Evolutionary conservation across 1,139 yeast genomes (phyloP).

Genomic region (Tardiomyces blankii): DNA sequence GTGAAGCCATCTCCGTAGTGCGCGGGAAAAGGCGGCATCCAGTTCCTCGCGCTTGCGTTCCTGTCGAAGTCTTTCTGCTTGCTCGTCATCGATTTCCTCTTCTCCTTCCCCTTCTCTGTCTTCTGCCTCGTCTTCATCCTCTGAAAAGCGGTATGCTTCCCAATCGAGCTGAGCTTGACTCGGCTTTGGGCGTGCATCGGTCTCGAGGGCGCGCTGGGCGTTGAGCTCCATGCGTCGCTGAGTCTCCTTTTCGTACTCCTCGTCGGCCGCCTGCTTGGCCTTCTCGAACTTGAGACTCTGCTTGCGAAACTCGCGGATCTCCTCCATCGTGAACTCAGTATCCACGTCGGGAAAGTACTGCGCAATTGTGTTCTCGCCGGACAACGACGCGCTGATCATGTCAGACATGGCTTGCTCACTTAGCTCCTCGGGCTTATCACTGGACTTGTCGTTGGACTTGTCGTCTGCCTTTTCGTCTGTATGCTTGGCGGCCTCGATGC

Average conservation of each 20-base stretch:
- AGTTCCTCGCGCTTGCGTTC: slow-evolving; percentile 8
- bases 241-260: slow-evolving; percentile 12
- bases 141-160: slow-evolving; percentile 1
- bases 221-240: slow-evolving; percentile 11
- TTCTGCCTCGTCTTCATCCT: slow-evolving; percentile 1
- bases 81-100: slow-evolving; percentile 10
- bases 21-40: slow-evolving; percentile 13
- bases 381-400: slow-evolving; percentile 6
- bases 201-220: slow-evolving; percentile 8
- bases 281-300: slow-evolving; percentile 18
- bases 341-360: slow-evolving; percentile 18
- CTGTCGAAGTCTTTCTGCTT: slow-evolving; percentile 10
- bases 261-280: slow-evolving; percentile 13
- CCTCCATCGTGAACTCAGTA: slow-evolving; percentile 18
- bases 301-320: slow-evolving; percentile 23
- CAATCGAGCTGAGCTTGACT: slow-evolving; percentile 1
- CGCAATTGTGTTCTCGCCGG: slow-evolving; percentile 11
- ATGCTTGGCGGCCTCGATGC: slow-evolving; percentile 9
- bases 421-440: slow-evolving; percentile 4
- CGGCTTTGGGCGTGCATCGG: not conserved
- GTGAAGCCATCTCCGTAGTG: slow-evolving; percentile 16
- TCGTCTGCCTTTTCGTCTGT: slow-evolving; percentile 9
- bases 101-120: slow-evolving; percentile 4
- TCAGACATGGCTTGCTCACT: slow-evolving; percentile 3
- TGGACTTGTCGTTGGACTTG: slow-evolving; percentile 4